Percentiles rank a stretch among this genome's conserved stretches.
Conservation (phyloP, 345 rosid genomes). For the Isatis tinctoria region DNA sequence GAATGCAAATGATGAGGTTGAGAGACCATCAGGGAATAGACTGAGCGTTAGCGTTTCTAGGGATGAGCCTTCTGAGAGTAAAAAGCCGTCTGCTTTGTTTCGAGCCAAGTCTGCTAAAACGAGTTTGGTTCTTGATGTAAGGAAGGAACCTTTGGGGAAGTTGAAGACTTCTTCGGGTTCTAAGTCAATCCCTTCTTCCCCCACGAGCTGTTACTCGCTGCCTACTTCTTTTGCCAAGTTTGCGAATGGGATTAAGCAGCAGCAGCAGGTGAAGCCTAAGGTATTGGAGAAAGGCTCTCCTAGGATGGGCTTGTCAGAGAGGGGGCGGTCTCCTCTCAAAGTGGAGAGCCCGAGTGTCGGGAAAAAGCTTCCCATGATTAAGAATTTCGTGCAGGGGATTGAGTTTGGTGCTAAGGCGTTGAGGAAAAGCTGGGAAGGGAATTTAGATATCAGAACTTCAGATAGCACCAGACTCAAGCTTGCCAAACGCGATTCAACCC, state of each 20-base stretch:
- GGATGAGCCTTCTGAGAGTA: constrained; percentile 47
- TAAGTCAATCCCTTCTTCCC: constrained; percentile 81
- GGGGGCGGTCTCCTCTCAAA: constrained; percentile 43
- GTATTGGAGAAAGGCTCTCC: constrained; percentile 50
- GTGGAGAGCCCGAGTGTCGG: constrained; percentile 43
- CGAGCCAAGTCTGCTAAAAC: constrained; percentile 58
- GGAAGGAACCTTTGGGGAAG: constrained; percentile 52
- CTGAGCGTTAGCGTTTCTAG: constrained; percentile 42
- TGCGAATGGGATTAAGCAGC: constrained; percentile 73
- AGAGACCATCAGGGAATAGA: constrained; percentile 41
- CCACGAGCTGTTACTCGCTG: constrained; percentile 80
- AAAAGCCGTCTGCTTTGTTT: constrained; percentile 27
- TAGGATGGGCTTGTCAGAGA: constrained; percentile 48
- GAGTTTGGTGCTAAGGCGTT: constrained; percentile 89
- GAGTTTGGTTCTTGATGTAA: constrained; percentile 49
- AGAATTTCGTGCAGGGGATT: constrained; percentile 63
- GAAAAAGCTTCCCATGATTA: constrained; percentile 55
- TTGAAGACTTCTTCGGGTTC: constrained; percentile 52
- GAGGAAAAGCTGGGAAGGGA: constrained; percentile 99
- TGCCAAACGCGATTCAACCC: constrained; percentile 44
- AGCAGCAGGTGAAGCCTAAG: constrained; percentile 48
- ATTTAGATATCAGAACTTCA: constrained; percentile 54
- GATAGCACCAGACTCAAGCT: constrained; percentile 45
- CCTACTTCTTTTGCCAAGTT: constrained; percentile 87
- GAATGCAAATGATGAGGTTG: constrained; percentile 46